Evolutionary conservation across 208 protist genomes (phyloP).

Genomic region (Crithidia mellificae): DNA sequence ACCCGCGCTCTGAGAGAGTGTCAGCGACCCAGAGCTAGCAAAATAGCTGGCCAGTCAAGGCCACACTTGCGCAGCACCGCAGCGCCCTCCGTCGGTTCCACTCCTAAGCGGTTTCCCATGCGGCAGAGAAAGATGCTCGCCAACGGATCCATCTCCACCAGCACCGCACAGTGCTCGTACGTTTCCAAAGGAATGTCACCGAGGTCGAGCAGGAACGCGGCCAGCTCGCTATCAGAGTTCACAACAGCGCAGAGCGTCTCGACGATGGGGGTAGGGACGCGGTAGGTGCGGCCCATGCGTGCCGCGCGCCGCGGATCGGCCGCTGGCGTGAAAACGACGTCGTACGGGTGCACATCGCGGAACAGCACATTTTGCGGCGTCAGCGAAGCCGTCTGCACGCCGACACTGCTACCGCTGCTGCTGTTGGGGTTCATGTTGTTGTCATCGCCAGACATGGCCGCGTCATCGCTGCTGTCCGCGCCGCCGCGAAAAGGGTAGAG

Average conservation of each 20-base stretch:
- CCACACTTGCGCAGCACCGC: constrained; percentile 52
- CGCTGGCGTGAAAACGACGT: constrained; percentile 69
- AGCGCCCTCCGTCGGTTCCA: constrained; percentile 51
- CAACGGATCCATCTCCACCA: constrained; percentile 63
- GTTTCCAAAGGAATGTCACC: constrained; percentile 56
- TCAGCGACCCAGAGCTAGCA: constrained; percentile 29
- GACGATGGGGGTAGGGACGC: constrained; percentile 70
- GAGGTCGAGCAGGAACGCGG: constrained; percentile 65
- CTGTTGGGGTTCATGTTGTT: background rate
- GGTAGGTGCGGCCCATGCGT: constrained; percentile 46
- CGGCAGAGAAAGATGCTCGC: constrained; percentile 77
- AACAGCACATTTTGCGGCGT: constrained; percentile 40
- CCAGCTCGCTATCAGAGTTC: constrained; percentile 62
- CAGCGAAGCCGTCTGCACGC: constrained; percentile 6
- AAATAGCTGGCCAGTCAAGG: constrained; percentile 65
- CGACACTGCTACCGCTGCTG: constrained; percentile 3
- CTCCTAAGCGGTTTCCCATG: constrained; percentile 62
- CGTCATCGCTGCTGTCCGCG: constrained; percentile 10
- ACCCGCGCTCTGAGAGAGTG: too few species aligned
- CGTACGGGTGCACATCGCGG: constrained; percentile 54
- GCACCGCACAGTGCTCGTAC: constrained; percentile 67
- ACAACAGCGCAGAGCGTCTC: constrained; percentile 47
- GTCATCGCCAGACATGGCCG: background rate
- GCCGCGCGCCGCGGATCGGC: constrained; percentile 50
- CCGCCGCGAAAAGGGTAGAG: constrained; percentile 61